phyloP scores from a whole-genome alignment of 208 protist species.

The Leishmania arabica region DNA sequence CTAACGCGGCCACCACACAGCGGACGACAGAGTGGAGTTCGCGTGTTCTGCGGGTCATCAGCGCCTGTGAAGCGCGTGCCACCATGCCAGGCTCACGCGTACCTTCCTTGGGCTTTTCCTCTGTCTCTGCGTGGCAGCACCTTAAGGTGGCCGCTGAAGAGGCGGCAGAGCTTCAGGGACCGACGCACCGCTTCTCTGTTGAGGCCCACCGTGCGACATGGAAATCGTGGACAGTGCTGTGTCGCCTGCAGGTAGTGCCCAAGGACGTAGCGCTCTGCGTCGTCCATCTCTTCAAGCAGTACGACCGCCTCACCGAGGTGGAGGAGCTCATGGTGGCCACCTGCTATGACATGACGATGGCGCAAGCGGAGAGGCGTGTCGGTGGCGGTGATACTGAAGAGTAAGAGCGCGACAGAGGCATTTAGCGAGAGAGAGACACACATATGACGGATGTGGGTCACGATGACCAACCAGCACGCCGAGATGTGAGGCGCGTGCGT shows the following conservation, averaged over 20 bases:
- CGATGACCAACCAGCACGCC: background rate
- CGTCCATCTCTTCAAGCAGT: constrained; percentile 31
- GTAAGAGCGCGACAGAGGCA: background rate
- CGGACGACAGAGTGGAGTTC: constrained; percentile 5
- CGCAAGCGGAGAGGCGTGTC: background rate
- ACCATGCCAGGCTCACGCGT: constrained; percentile 1
- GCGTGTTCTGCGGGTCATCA: constrained; percentile 7
- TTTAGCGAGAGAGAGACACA: background rate
- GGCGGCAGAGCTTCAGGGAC: constrained; percentile 2
- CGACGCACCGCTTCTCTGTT: constrained; percentile 33
- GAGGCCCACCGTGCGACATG: constrained; percentile 50
- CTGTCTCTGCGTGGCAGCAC: constrained; percentile 1
- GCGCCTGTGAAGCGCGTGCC: background rate
- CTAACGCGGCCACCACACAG: background rate
- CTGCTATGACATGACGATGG: constrained; percentile 7
- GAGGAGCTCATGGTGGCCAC: constrained; percentile 70
- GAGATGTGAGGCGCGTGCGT: background rate
- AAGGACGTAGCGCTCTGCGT: constrained; percentile 32
- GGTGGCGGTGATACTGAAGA: background rate
- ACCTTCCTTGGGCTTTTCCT: background rate
- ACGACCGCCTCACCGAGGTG: constrained; percentile 49
- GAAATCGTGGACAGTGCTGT: constrained; percentile 48
- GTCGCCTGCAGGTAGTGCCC: constrained; percentile 40
- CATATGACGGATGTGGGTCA: background rate
- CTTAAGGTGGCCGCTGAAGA: background rate